These are phyloP conservation scores for Brettanomyces anomalus DNA, from an alignment of 805 yeast genomes.

Conservation along the genomic window DNA sequence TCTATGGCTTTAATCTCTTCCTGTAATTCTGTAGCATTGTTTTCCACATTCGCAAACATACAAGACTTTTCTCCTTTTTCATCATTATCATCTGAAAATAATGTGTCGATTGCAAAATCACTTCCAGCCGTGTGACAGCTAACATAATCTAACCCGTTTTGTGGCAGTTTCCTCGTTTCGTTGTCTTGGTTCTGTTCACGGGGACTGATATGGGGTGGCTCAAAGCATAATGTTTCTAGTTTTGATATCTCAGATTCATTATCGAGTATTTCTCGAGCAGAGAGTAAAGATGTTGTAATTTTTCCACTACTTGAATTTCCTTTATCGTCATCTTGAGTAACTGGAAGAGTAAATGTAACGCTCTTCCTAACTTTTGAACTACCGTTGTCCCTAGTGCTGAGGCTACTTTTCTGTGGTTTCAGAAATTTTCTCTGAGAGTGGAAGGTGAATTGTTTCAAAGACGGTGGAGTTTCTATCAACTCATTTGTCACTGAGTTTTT, in stretches of 20 bases:
- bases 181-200: not conserved
- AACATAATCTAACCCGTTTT: too few relatives aligned
- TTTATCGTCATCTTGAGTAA: not conserved
- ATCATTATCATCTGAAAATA: not conserved
- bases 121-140: not conserved
- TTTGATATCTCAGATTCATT: not conserved
- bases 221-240: conserved; percentile 1
- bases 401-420: not conserved
- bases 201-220: conserved; percentile 2
- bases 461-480: not conserved
- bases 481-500: not conserved
- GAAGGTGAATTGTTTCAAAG: not conserved
- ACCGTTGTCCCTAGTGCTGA: not conserved
- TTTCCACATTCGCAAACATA: not conserved
- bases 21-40: not conserved
- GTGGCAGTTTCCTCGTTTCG: not conserved
- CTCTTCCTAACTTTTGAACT: not conserved
- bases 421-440: not conserved
- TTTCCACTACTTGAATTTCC: too few relatives aligned
- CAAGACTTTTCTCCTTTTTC: not conserved
- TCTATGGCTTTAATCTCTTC: conserved; percentile 1
- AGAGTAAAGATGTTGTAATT: not conserved
- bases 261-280: not conserved
- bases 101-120: not conserved
- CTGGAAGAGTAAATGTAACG: not conserved